A percentile compares a stretch with the other conserved stretches of the same genome.
phyloP scores from a whole-genome alignment of 2,329 filamentous ascomycete genomes.

The Colletotrichum spinosum region DNA sequence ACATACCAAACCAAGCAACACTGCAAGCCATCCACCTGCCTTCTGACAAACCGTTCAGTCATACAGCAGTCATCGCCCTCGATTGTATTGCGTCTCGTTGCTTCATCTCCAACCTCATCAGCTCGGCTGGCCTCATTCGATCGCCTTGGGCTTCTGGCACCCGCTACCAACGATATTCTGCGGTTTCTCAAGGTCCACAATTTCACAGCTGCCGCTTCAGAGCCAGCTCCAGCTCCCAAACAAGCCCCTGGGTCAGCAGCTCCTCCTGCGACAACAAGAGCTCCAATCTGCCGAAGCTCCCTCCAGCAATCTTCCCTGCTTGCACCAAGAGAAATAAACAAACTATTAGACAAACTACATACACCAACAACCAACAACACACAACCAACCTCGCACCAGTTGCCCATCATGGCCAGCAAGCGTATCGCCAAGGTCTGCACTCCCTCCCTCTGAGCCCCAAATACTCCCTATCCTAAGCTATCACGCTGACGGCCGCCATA shows the following conservation, averaged over 20 bases:
- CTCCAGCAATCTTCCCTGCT: too few relatives aligned
- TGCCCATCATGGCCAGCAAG: constrained; percentile 53
- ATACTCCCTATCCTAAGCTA: constrained; percentile 1
- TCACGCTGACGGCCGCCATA: constrained; percentile 46
- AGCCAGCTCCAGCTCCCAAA: too few relatives aligned
- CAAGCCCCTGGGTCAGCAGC: too few relatives aligned
- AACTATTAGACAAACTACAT: too few relatives aligned
- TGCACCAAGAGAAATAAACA: too few relatives aligned
- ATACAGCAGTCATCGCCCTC: not conserved
- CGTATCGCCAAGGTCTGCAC: constrained; percentile 56
- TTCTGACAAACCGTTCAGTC: not conserved
- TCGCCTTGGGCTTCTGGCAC: too few relatives aligned
- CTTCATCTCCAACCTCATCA: not conserved
- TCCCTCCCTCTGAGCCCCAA: not conserved
- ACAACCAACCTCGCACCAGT: too few relatives aligned
- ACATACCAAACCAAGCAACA: not conserved
- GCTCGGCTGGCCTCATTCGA: not conserved
- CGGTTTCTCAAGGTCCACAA: not conserved
- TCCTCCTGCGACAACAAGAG: too few relatives aligned
- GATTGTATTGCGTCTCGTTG: not conserved
- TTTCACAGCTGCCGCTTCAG: not conserved
- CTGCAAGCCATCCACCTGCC: constrained; percentile 10
- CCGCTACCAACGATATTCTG: too few relatives aligned
- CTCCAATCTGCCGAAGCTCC: too few relatives aligned
- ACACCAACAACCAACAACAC: constrained; percentile 3